These are phyloP conservation scores for Botrytis pseudocinerea DNA, from an alignment of 2,329 filamentous ascomycete species.

Conservation along the genomic window DNA sequence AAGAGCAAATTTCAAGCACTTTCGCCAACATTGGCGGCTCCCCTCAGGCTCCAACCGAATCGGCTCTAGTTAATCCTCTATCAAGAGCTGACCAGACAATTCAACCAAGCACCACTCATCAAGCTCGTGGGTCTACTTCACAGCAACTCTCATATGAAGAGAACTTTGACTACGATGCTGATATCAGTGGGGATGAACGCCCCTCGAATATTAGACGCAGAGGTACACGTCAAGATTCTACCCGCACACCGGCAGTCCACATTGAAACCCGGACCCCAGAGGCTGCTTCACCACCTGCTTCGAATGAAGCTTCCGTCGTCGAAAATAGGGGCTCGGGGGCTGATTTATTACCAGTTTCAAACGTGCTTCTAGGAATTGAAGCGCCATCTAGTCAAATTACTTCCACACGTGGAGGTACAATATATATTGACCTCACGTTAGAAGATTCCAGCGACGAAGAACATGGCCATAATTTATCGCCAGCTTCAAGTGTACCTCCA, in stretches of 20 bases:
- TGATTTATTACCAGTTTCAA: neutral
- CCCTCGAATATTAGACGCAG: neutral
- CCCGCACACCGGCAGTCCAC: too few species aligned
- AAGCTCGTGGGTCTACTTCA: neutral
- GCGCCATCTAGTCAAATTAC: neutral
- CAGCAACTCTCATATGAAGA: neutral
- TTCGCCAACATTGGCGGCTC: neutral
- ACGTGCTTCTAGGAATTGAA: too few species aligned
- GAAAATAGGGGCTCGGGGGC: neutral
- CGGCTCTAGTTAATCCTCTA: neutral
- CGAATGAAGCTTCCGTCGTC: neutral
- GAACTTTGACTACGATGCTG: neutral
- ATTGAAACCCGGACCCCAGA: neutral
- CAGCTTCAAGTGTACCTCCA: too few species aligned
- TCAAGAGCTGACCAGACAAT: too few species aligned
- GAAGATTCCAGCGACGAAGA: too few species aligned
- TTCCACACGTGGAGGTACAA: neutral
- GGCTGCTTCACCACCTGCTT: neutral
- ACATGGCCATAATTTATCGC: too few species aligned
- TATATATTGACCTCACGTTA: too few species aligned
- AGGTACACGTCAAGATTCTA: neutral
- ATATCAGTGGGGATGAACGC: neutral
- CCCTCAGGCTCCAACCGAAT: fast-evolving
- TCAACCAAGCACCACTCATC: neutral
- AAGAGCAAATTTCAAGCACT: neutral